A percentile compares a stretch with the other conserved stretches of the same genome.
These are phyloP conservation scores for Mrakia gelida DNA, from an alignment of 768 basidiomycete species.

Conservation along the genomic window DNA sequence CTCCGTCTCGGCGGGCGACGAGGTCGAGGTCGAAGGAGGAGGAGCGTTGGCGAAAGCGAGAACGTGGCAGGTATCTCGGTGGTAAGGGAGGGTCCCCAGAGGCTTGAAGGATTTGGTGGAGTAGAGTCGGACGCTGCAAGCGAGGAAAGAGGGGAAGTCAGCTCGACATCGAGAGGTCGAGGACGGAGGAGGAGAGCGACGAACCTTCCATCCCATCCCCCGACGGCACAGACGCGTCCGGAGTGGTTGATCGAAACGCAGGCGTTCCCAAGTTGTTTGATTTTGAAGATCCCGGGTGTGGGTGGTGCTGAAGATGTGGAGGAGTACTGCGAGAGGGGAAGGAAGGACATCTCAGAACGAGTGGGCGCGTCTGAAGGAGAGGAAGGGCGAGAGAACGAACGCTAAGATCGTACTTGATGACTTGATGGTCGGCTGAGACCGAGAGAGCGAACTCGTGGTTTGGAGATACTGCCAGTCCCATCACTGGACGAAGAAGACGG, in stretches of 20 bases:
- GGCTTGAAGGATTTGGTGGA: slow-evolving; percentile 73
- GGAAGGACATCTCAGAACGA: background rate
- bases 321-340: background rate
- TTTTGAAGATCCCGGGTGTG: slow-evolving; percentile 40
- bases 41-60: slow-evolving; percentile 59
- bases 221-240: slow-evolving; percentile 75
- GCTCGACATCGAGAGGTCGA: background rate
- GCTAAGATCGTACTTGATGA: slow-evolving; percentile 35
- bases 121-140: slow-evolving; percentile 68
- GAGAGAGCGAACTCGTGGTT: slow-evolving; percentile 33
- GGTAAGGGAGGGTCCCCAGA: slow-evolving; percentile 77
- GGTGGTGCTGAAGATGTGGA: background rate
- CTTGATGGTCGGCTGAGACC: slow-evolving; percentile 37
- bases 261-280: slow-evolving; percentile 74
- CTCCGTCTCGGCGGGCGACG: slow-evolving; percentile 39
- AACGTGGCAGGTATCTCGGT: slow-evolving; percentile 71
- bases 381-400: slow-evolving; percentile 10
- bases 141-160: background rate
- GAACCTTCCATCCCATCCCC: slow-evolving; percentile 91
- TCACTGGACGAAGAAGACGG: slow-evolving; percentile 32
- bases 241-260: slow-evolving; percentile 70
- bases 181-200: slow-evolving; percentile 38
- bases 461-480: slow-evolving; percentile 34
- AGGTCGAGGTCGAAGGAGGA: background rate
- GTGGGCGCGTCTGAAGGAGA: no score